Conservation (phyloP, 108 stramenopile species). For the Schizochytrium sp. region DNA sequence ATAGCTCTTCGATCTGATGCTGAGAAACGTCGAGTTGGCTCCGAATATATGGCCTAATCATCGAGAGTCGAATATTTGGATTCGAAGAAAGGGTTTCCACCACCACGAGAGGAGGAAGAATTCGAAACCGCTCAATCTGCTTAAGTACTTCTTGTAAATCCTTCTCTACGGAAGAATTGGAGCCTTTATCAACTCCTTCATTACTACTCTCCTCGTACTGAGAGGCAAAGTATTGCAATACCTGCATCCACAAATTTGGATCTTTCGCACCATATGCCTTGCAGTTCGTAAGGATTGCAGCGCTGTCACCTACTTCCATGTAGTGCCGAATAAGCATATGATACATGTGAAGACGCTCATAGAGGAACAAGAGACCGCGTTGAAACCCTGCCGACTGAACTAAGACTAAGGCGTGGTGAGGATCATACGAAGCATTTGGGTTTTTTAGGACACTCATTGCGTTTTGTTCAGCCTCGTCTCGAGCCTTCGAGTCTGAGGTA, state of each 20-base stretch:
- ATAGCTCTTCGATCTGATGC: background rate
- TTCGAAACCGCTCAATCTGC: conserved; percentile 55
- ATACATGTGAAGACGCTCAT: conserved; percentile 62
- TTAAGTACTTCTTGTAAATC: conserved; percentile 52
- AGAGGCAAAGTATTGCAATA: conserved; percentile 35
- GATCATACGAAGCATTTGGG: conserved; percentile 67
- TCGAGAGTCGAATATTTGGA: conserved; percentile 8
- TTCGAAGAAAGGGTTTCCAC: conserved; percentile 45
- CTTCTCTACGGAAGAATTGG: background rate
- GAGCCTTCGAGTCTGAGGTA: background rate
- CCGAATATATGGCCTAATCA: conserved; percentile 43
- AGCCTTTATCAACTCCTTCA: background rate
- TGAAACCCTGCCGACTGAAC: conserved; percentile 69
- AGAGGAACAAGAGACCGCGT: conserved; percentile 69
- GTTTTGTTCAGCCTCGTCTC: background rate
- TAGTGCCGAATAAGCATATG: conserved; percentile 61
- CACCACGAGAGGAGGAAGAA: conserved; percentile 41
- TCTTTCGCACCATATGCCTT: conserved; percentile 49
- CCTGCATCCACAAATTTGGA: conserved; percentile 44
- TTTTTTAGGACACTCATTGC: conserved; percentile 67
- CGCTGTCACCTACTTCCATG: conserved; percentile 57
- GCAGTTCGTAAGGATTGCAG: conserved; percentile 21
- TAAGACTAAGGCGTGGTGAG: conserved; percentile 70
- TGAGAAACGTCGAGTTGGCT: conserved; percentile 45
- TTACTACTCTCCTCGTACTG: conserved; percentile 25